Conservation (phyloP, 2,329 filamentous ascomycete genomes). For the Pseudogymnoascus sp. region DNA sequence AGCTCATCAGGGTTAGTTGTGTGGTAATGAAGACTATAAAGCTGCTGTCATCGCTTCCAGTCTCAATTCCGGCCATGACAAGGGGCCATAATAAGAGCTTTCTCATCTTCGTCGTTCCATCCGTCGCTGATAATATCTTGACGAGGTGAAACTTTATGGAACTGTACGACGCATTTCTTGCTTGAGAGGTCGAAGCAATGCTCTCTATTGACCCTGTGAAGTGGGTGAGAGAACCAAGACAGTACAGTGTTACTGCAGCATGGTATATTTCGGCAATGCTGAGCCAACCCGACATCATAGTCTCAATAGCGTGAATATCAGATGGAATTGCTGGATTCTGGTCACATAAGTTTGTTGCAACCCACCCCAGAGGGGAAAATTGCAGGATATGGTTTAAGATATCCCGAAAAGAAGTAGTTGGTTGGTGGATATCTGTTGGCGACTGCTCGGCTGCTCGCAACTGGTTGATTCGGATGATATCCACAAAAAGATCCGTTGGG, state of each 20-base stretch:
- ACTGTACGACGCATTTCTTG: neutral
- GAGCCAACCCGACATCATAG: neutral
- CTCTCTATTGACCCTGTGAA: neutral
- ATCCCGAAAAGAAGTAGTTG: neutral
- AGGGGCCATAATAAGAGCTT: conserved; percentile 5
- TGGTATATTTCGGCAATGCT: neutral
- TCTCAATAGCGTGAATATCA: neutral
- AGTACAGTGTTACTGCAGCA: neutral
- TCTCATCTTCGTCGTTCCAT: neutral
- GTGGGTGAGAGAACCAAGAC: neutral
- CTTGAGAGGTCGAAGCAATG: neutral
- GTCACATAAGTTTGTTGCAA: neutral
- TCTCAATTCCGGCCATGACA: neutral
- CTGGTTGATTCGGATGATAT: neutral
- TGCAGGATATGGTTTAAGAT: neutral
- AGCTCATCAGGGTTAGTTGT: neutral
- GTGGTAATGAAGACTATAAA: neutral
- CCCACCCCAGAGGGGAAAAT: neutral
- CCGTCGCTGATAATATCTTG: neutral
- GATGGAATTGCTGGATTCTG: neutral
- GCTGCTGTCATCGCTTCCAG: neutral
- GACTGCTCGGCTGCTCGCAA: neutral
- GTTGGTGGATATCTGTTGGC: neutral
- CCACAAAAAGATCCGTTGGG: neutral
- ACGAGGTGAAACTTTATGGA: neutral